Conservation (phyloP, 352 stramenopile species). For the Nannochloropsis limnetica region DNA sequence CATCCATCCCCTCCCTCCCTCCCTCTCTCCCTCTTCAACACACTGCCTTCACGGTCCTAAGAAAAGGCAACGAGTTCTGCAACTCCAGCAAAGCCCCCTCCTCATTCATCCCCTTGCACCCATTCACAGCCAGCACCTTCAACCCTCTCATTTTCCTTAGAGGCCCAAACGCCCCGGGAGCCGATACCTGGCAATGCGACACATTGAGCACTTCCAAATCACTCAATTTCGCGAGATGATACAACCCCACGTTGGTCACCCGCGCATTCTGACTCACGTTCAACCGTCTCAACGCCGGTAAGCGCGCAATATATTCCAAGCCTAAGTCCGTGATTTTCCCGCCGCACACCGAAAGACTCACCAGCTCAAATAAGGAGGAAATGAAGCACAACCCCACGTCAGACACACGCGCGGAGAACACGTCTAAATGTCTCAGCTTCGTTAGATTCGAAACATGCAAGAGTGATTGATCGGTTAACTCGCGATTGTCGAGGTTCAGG, state of each 20-base stretch:
- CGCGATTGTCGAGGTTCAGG: slow-evolving; percentile 44
- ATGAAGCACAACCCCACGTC: slow-evolving; percentile 5
- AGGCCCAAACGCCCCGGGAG: background rate
- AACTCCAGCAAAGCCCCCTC: background rate
- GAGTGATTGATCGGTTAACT: slow-evolving; percentile 16
- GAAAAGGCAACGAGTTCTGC: background rate
- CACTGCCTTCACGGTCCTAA: background rate
- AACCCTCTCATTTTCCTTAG: background rate
- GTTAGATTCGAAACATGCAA: background rate
- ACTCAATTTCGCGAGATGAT: background rate
- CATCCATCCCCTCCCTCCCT: background rate
- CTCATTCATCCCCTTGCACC: background rate
- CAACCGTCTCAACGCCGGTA: background rate
- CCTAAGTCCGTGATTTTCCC: background rate
- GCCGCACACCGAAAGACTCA: background rate
- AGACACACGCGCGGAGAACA: slow-evolving; percentile 27
- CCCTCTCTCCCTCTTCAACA: background rate
- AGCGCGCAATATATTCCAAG: background rate
- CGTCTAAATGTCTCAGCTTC: slow-evolving; percentile 9
- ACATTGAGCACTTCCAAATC: slow-evolving; percentile 9
- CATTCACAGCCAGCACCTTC: slow-evolving; percentile 2
- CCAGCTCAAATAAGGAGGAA: background rate
- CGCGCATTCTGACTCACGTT: slow-evolving; percentile 15
- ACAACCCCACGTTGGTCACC: background rate
- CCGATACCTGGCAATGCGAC: background rate